These are phyloP conservation scores for Colletotrichum magnum DNA, from an alignment of 2,329 filamentous ascomycete species.

Conservation along the genomic window DNA sequence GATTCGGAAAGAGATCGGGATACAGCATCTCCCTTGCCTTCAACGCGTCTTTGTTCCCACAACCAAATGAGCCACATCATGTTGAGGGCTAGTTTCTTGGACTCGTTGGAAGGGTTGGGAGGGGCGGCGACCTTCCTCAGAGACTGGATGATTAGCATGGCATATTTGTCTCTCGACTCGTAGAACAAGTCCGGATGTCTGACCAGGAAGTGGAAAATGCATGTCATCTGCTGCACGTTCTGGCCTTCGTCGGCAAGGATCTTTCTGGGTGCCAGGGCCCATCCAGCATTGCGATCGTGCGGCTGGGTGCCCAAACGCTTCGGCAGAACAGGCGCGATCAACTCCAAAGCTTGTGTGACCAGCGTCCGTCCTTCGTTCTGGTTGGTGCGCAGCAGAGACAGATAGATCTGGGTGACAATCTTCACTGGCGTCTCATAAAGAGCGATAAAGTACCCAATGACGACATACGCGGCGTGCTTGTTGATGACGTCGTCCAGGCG, in stretches of 20 bases:
- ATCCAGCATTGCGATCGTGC: slow-evolving; percentile 83
- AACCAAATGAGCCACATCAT: slow-evolving; percentile 92
- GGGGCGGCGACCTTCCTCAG: slow-evolving; percentile 89
- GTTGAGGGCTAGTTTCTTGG: slow-evolving; percentile 90
- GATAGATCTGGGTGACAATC: slow-evolving; percentile 96
- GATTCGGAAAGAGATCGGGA: slow-evolving; percentile 72
- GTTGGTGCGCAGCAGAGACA: slow-evolving; percentile 90
- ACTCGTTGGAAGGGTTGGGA: slow-evolving; percentile 89
- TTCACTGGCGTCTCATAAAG: slow-evolving; percentile 97
- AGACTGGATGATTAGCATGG: slow-evolving; percentile 88
- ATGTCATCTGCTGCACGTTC: slow-evolving; percentile 95
- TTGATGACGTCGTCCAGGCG: slow-evolving; percentile 99
- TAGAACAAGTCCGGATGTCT: slow-evolving; percentile 95
- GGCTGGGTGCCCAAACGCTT: slow-evolving; percentile 80
- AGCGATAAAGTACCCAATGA: slow-evolving; percentile 97
- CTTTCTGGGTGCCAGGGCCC: slow-evolving; percentile 90
- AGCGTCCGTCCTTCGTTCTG: slow-evolving; percentile 94
- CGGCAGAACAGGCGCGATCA: slow-evolving; percentile 93
- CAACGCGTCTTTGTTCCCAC: slow-evolving; percentile 90
- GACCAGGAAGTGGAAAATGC: slow-evolving; percentile 97
- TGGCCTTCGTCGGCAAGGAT: slow-evolving; percentile 95
- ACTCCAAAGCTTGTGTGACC: slow-evolving; percentile 92
- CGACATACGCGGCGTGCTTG: slow-evolving; percentile 97
- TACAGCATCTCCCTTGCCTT: slow-evolving; percentile 63
- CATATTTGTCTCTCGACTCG: slow-evolving; percentile 92